Base-by-base conservation (phyloP, 2,329 filamentous ascomycete genomes). In the Trichoderma oligosporum region DNA sequence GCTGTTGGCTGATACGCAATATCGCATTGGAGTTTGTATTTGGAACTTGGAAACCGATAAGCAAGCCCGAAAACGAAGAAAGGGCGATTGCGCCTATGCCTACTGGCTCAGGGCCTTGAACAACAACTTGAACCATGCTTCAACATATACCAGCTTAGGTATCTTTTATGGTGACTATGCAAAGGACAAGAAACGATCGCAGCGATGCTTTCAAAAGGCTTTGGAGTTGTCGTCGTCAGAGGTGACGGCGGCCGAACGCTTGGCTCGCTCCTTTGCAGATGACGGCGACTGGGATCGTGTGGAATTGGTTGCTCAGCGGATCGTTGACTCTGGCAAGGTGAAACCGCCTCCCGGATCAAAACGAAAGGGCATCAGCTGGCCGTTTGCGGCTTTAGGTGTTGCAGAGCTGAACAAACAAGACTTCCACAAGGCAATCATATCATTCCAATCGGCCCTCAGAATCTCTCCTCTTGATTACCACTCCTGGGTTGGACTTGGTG, bases 241-340 rank as follows among this genome's bases (percentile, higher is more conserved):
- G 68, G 83, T 96, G 1, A 80, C 87, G 63, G 91, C 94, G 33
- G 94, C 94, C 0, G 90, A 97, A 71, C 83, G 91, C 25, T 81
- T 99, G 14, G 92, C 94, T 1, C 83, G 83, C 59, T 86, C 85
- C 0, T 99, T 97, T 70, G 93, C 95, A 0, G 86, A 96, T 54
- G 86, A 91, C 63, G 85, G 89, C 35, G 94, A 99, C 66, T 99
- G 94, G 94, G 94, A 97, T 63, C 85, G 95, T 49, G 95, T 99
- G 7, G 94, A 97, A 73, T 83, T 95, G 18, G 86, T 99, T 29
- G 88, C 94, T 1, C 89, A 92, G 69, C 84, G 95, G 49, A 89
- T 97, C 0, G 86, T 97, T 2, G 90, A 97, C 61, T 97, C 93
- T n/a, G 94, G 94, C 54, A 94, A 91, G 71, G 90, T 93, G 38